Conservation (phyloP, 176 grass and related monocot genomes). For the Typha latifolia region DNA sequence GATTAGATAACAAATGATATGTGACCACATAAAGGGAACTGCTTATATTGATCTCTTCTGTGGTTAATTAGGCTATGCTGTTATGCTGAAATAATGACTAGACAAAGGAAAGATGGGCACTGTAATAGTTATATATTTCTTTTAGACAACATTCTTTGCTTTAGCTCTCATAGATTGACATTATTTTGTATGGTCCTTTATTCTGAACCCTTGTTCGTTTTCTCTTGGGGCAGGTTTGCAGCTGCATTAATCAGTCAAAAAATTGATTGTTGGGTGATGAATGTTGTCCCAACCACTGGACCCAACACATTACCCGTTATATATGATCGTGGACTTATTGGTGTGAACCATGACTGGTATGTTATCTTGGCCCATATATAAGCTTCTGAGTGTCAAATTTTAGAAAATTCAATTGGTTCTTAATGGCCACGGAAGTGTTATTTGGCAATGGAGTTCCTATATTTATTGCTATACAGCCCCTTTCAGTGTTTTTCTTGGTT, state of each 20-base stretch:
- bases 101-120: not conserved
- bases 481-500: no score
- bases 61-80: not conserved
- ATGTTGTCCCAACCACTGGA: conserved; percentile 31
- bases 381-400: no score
- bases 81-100: not conserved
- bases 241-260: conserved; percentile 25
- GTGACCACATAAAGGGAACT: no score
- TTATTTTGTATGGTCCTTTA: not conserved
- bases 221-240: conserved; percentile 26
- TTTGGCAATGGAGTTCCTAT: no score
- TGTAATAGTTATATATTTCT: not conserved
- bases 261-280: conserved; percentile 40
- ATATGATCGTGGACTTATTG: conserved; percentile 43
- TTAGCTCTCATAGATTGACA: not conserved
- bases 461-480: no score
- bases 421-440: no score
- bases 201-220: not conserved
- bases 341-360: conserved; percentile 35
- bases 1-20: no score
- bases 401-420: no score
- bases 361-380: not conserved
- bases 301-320: conserved; percentile 38
- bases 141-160: not conserved
- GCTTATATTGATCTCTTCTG: not conserved